phyloP scores from a whole-genome alignment of 106 monocot species.

The Acorus gramineus region DNA sequence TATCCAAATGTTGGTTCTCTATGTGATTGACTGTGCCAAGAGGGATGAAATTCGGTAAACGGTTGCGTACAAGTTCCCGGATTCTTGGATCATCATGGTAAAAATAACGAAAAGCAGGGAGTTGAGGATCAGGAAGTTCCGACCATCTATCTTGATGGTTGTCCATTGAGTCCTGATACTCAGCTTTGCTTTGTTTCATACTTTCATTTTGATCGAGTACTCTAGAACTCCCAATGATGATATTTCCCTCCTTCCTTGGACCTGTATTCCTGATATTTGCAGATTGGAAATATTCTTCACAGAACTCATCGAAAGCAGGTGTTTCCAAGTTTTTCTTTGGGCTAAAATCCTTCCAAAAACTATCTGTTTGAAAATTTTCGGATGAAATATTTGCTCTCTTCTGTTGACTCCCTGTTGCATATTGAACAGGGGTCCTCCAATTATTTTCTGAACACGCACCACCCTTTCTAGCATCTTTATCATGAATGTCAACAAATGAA shows the following conservation, averaged over 20 bases:
- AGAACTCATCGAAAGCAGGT: constrained; percentile 80
- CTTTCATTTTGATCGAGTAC: constrained; percentile 15
- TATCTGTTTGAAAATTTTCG: constrained; percentile 16
- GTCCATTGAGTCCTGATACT: constrained; percentile 5
- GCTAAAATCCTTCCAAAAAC: constrained; percentile 33
- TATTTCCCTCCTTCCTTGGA: constrained; percentile 12
- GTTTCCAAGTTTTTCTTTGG: constrained; percentile 37
- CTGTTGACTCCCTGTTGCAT: neutral
- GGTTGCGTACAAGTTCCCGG: constrained; percentile 26
- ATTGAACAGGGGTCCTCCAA: neutral
- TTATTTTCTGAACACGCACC: constrained; percentile 2
- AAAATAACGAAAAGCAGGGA: constrained; percentile 66
- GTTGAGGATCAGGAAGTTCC: constrained; percentile 27
- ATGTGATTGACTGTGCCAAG: constrained; percentile 24
- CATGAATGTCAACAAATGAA: constrained; percentile 15
- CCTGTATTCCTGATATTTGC: constrained; percentile 9
- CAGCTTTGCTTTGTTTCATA: constrained; percentile 7
- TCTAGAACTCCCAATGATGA: constrained; percentile 19
- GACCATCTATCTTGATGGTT: neutral
- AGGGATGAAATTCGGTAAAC: constrained; percentile 62
- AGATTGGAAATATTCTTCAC: constrained; percentile 71
- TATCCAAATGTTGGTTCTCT: constrained; percentile 19
- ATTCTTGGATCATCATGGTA: constrained; percentile 62
- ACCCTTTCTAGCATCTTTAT: constrained; percentile 3
- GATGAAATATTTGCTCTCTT: neutral